These are phyloP conservation scores for Ascochyta pisi DNA, from an alignment of 2,329 filamentous ascomycete genomes.

Conservation along the genomic window DNA sequence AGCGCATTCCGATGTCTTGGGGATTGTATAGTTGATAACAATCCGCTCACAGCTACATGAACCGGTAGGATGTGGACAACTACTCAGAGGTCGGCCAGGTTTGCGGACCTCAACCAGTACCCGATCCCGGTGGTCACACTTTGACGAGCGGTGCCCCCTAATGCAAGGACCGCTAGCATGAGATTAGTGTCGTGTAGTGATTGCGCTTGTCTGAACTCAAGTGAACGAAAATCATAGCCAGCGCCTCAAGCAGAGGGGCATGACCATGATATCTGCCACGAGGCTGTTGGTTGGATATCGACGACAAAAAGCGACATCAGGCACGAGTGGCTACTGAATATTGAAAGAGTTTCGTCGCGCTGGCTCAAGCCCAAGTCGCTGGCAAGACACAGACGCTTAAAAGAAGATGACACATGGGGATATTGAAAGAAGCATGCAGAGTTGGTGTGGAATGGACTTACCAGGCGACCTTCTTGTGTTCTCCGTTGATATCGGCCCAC, in stretches of 20 bases:
- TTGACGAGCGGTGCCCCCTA: slow-evolving; percentile 76
- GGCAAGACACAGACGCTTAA: background rate
- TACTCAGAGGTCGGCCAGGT: slow-evolving; percentile 72
- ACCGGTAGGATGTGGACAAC: slow-evolving; percentile 70
- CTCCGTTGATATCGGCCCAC: slow-evolving; percentile 68
- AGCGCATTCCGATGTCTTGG: slow-evolving; percentile 50
- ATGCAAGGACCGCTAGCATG: slow-evolving; percentile 72
- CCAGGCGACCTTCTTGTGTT: slow-evolving; percentile 80
- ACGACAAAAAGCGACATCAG: background rate
- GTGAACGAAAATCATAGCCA: background rate
- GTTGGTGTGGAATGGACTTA: slow-evolving; percentile 51
- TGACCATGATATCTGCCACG: background rate
- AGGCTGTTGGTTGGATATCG: background rate
- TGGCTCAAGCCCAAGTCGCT: background rate
- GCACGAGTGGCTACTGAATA: background rate
- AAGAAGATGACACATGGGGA: background rate
- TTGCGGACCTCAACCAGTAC: slow-evolving; percentile 75
- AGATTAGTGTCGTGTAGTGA: slow-evolving; percentile 19
- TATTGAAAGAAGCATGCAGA: background rate
- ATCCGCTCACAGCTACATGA: slow-evolving; percentile 69
- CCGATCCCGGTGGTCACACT: slow-evolving; percentile 74
- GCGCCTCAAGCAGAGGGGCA: background rate
- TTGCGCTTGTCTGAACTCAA: background rate
- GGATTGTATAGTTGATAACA: slow-evolving; percentile 58
- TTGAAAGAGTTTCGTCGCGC: background rate